phyloP scores from a whole-genome alignment of 768 basidiomycete species.

The Serpula lacrymans region DNA sequence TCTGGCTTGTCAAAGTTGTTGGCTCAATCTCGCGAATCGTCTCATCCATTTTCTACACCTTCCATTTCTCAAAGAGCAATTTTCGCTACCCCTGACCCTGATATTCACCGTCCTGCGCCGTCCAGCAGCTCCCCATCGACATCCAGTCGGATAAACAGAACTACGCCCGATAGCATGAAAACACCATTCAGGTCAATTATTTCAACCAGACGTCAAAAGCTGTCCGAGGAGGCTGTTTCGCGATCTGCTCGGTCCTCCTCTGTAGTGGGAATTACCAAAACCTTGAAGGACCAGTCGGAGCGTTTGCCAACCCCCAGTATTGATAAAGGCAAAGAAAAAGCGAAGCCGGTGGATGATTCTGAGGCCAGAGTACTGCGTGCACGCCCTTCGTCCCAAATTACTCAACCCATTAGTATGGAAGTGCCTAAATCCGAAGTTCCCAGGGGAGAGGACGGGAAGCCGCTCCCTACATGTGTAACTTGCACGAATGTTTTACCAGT shows the following conservation, averaged over 20 bases:
- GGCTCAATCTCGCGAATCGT: conserved; percentile 25
- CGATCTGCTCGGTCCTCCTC: conserved; percentile 16
- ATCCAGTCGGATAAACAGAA: too few relatives aligned
- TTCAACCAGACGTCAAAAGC: conserved; percentile 56
- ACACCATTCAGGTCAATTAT: conserved; percentile 55
- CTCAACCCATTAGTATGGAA: conserved; percentile 34
- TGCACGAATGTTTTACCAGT: conserved; percentile 71
- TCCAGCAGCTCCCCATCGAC: conserved; percentile 13
- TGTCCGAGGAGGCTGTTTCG: conserved; percentile 23
- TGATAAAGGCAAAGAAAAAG: conserved; percentile 40
- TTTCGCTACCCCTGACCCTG: conserved; percentile 24
- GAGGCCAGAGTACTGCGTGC: conserved; percentile 51
- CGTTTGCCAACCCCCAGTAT: conserved; percentile 24
- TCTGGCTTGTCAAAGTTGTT: conserved; percentile 12
- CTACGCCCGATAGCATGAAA: conserved; percentile 13
- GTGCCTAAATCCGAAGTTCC: conserved; percentile 43
- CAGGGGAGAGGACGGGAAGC: conserved; percentile 61
- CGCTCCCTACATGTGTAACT: conserved; percentile 66
- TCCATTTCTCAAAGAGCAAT: conserved; percentile 13
- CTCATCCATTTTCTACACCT: conserved; percentile 10
- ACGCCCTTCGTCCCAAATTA: conserved; percentile 38
- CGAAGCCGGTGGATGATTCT: conserved; percentile 42
- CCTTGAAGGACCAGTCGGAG: conserved; percentile 26
- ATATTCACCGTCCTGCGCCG: conserved; percentile 32
- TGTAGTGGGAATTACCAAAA: too few relatives aligned